Evolutionary conservation across 2,329 filamentous ascomycete species (phyloP), one percentile per base, ranked within the genome.

Genomic region (Penicillium sp.): DNA sequence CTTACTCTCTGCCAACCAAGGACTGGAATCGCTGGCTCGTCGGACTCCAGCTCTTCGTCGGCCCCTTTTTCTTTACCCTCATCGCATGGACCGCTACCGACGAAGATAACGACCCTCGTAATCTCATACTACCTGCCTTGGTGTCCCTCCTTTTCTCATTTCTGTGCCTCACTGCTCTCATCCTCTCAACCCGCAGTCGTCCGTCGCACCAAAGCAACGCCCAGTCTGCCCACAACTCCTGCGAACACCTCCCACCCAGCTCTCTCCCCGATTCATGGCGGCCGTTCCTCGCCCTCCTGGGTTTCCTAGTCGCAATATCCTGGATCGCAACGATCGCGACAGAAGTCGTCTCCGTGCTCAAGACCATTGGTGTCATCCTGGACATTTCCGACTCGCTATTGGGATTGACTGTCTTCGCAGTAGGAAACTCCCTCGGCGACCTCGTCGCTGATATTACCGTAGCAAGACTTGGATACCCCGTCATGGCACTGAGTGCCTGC

Each of bases 251-350:
- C 6, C 20, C 39, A 20, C 85, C 6, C 42, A 44, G 5, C 76
- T 81, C 37, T 43, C 79, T 78, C 29, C 83, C 85, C 27, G 87
- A 88, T 0, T 82, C 79, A 55, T 88, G 88, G 69, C 86, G 91
- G 51, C 86, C 85, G 42, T 65, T 92, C 23, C 78, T 97, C 40
- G 95, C 90, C 65, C 89, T 95, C 63, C 75, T 95, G 31, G 93
- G 95, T 6, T 98, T 98, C 65, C 76, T 87, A 7, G 95, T 97
- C 50, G 84, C 87, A 54, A 93, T 97, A 49, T 87, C 89, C 23
- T 98, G 95, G 93, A 96, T 97, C 60, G 93, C 89, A 33, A 93
- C 89, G 1, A 90, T 98, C 60, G 92, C 93, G 1, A 89, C 89
- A 31, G 92, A 98, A 74, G 93, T 98, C 4, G 93, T 98, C 4